A percentile compares a stretch with the other conserved stretches of the same genome.
These are phyloP conservation scores for Pseudocercospora cruenta DNA, from an alignment of 2,329 filamentous ascomycete species.

Conservation along the genomic window DNA sequence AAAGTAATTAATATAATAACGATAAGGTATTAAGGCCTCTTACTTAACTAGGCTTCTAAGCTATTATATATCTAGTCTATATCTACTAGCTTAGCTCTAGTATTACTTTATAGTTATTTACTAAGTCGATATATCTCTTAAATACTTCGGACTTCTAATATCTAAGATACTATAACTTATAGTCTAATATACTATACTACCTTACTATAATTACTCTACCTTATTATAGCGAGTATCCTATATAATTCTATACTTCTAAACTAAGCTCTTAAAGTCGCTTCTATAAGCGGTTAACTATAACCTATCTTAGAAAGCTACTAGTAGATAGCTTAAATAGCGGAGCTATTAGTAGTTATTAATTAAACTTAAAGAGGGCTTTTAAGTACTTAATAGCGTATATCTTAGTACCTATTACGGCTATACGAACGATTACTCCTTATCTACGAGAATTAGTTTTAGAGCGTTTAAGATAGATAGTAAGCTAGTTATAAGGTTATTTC, in stretches of 20 bases:
- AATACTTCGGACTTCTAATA: not conserved
- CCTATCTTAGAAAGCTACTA: not conserved
- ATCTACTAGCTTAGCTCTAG: not conserved
- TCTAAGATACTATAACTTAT: slow-evolving; percentile 3
- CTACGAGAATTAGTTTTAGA: not conserved
- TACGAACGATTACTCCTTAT: not conserved
- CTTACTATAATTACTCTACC: not conserved
- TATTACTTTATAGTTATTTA: slow-evolving; percentile 4
- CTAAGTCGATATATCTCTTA: slow-evolving; percentile 3
- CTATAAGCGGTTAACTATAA: not conserved
- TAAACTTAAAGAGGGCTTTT: not conserved
- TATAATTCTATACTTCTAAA: not conserved
- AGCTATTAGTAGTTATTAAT: not conserved
- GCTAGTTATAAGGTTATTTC: not conserved
- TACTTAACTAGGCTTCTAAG: too few species aligned
- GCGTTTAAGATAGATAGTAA: not conserved
- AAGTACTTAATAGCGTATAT: not conserved
- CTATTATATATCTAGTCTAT: not conserved
- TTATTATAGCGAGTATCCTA: not conserved
- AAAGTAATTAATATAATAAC: not conserved
- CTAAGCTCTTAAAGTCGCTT: not conserved
- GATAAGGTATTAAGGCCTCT: not conserved
- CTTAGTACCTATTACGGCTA: not conserved
- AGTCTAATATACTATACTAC: slow-evolving; percentile 2
- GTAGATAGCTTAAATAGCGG: not conserved